Evolutionary conservation across 768 basidiomycete genomes (phyloP).

Genomic region (Pleurotus salmoneostramineus): DNA sequence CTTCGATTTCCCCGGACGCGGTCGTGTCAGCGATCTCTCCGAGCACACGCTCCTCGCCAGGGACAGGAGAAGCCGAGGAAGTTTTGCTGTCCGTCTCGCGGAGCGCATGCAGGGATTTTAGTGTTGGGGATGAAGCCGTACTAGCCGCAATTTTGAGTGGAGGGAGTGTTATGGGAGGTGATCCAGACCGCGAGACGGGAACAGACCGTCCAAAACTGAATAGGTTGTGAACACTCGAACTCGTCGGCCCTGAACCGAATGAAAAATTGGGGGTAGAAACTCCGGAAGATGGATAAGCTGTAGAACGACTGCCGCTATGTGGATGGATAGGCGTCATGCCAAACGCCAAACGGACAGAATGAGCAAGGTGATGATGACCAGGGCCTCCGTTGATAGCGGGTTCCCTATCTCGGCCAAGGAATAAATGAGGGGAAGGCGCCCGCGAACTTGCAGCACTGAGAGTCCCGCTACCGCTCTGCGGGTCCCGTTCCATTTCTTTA

Average conservation of each 20-base stretch:
- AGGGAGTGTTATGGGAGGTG: slow-evolving; percentile 70
- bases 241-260: background rate
- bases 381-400: slow-evolving; percentile 11
- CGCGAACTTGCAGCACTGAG: slow-evolving; percentile 53
- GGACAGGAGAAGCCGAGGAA: background rate
- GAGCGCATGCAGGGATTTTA: slow-evolving; percentile 4
- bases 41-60: slow-evolving; percentile 5
- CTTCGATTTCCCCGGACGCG: slow-evolving; percentile 10
- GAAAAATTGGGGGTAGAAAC: background rate
- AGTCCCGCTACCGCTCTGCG: slow-evolving; percentile 22
- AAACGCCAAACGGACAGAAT: slow-evolving; percentile 83
- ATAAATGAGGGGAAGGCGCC: slow-evolving; percentile 51
- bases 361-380: slow-evolving; percentile 60
- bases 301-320: slow-evolving; percentile 1
- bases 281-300: slow-evolving; percentile 18
- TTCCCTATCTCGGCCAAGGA: slow-evolving; percentile 16
- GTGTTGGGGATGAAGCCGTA: slow-evolving; percentile 8
- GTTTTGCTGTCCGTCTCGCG: background rate
- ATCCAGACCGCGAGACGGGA: slow-evolving; percentile 60
- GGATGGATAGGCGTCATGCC: slow-evolving; percentile 83
- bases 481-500: slow-evolving; percentile 3
- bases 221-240: background rate
- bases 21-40: slow-evolving; percentile 15
- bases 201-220: slow-evolving; percentile 22
- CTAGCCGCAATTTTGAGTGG: slow-evolving; percentile 49